phyloP scores from a whole-genome alignment of 805 yeast species.

The Candida insectalens region DNA sequence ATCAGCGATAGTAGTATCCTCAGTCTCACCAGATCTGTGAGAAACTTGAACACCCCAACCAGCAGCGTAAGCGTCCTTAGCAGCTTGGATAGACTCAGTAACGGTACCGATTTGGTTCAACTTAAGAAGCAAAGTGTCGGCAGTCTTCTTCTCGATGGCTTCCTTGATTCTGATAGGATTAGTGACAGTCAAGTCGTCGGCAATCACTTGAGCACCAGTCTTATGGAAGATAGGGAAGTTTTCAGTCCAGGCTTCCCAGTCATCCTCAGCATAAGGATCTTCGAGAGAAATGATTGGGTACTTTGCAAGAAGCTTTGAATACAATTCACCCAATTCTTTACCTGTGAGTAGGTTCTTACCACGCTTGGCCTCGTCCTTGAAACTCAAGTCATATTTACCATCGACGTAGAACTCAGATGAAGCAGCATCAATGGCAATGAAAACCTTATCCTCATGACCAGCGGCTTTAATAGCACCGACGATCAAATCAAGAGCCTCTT shows the following conservation, averaged over 20 bases:
- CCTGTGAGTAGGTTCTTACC: slow-evolving; percentile 85
- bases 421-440: slow-evolving; percentile 93
- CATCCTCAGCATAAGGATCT: slow-evolving; percentile 99
- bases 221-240: slow-evolving; percentile 73
- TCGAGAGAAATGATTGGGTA: slow-evolving; percentile 98
- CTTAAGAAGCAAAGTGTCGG: slow-evolving; percentile 90
- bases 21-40: slow-evolving; percentile 99
- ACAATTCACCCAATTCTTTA: slow-evolving; percentile 75
- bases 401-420: slow-evolving; percentile 97
- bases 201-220: slow-evolving; percentile 83
- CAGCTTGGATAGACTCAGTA: slow-evolving; percentile 94
- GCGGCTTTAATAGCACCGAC: slow-evolving; percentile 82
- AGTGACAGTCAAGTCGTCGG: slow-evolving; percentile 98
- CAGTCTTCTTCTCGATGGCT: slow-evolving; percentile 95
- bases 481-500: slow-evolving; percentile 95
- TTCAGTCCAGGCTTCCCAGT: slow-evolving; percentile 97
- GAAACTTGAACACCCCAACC: slow-evolving; percentile 99
- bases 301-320: slow-evolving; percentile 68
- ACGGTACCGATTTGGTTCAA: slow-evolving; percentile 98
- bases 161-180: slow-evolving; percentile 91
- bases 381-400: slow-evolving; percentile 95
- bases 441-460: slow-evolving; percentile 89
- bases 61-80: slow-evolving; percentile 88
- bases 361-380: slow-evolving; percentile 95
- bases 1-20: slow-evolving; percentile 97